These are phyloP conservation scores for Cicer cuneatum DNA, from an alignment of 306 rosid species.

Conservation along the genomic window DNA sequence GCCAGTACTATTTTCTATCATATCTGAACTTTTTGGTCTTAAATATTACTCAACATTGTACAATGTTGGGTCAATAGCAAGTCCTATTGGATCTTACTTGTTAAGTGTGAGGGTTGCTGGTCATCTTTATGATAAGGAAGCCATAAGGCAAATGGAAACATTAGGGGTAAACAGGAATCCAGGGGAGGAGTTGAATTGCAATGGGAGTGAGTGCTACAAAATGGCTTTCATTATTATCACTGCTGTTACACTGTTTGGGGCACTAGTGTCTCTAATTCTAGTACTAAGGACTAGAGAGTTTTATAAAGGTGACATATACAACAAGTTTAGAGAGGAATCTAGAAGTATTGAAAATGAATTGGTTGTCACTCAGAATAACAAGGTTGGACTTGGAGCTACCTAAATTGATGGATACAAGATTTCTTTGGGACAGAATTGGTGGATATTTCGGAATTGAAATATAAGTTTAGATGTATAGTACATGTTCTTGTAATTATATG, in stretches of 20 bases:
- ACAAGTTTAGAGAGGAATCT: constrained; percentile 54
- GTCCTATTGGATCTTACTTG: constrained; percentile 63
- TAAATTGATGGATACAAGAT: neutral
- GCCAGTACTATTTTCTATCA: constrained; percentile 75
- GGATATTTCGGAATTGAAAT: too few species aligned
- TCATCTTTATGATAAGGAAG: constrained; percentile 56
- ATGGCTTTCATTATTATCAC: constrained; percentile 58
- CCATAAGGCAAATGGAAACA: constrained; percentile 43
- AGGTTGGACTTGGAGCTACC: constrained; percentile 18
- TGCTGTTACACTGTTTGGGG: constrained; percentile 51
- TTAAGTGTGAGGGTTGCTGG: constrained; percentile 55
- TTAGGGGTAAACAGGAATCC: constrained; percentile 42
- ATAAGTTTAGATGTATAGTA: too few species aligned
- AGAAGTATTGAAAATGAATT: constrained; percentile 36
- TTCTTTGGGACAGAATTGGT: neutral
- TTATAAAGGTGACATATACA: constrained; percentile 55
- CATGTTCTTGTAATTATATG: too few species aligned
- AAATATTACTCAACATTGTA: constrained; percentile 75
- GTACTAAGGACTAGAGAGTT: constrained; percentile 58
- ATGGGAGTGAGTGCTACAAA: constrained; percentile 51
- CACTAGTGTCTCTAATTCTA: constrained; percentile 53
- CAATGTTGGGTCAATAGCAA: constrained; percentile 77
- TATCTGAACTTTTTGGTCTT: constrained; percentile 84
- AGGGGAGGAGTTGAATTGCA: constrained; percentile 57
- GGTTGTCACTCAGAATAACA: constrained; percentile 18